A percentile compares a stretch with the other conserved stretches of the same genome.
Evolutionary conservation across 805 yeast genomes (phyloP).

Genomic region (Metschnikowia drakensbergensis): DNA sequence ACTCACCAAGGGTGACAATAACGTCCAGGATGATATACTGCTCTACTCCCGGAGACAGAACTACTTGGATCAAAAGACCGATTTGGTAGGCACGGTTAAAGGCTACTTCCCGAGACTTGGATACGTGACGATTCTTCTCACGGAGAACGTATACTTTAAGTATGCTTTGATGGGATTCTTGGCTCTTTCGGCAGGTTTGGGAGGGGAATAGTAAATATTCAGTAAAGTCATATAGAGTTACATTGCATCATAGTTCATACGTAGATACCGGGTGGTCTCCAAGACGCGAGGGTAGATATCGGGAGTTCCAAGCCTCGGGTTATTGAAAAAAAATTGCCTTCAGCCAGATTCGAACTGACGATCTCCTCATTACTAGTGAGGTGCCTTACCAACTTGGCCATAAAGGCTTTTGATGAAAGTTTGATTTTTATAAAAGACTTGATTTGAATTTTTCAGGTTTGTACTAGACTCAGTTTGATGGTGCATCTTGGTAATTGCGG

Average conservation of each 20-base stretch:
- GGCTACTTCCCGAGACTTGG: constrained; percentile 89
- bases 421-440: neutral
- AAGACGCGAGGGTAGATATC: too few relatives aligned
- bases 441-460: too few relatives aligned
- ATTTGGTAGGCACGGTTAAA: constrained; percentile 87
- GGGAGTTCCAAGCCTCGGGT: neutral
- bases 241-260: too few relatives aligned
- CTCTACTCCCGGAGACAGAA: constrained; percentile 72
- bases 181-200: constrained; percentile 64
- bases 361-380: constrained; percentile 42
- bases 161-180: constrained; percentile 71
- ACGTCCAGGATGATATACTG: constrained; percentile 85
- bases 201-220: constrained; percentile 16
- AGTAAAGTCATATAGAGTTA: neutral
- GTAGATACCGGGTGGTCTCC: too few relatives aligned
- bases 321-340: constrained; percentile 3
- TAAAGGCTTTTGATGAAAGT: constrained; percentile 20
- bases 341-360: constrained; percentile 28
- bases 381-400: constrained; percentile 42
- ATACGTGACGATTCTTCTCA: constrained; percentile 83
- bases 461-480: neutral
- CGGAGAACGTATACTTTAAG: constrained; percentile 83
- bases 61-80: constrained; percentile 72
- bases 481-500: too few relatives aligned
- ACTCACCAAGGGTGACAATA: constrained; percentile 95